Base-by-base conservation (phyloP, 169 alveolate species). In the Plasmodium ovale region DNA sequence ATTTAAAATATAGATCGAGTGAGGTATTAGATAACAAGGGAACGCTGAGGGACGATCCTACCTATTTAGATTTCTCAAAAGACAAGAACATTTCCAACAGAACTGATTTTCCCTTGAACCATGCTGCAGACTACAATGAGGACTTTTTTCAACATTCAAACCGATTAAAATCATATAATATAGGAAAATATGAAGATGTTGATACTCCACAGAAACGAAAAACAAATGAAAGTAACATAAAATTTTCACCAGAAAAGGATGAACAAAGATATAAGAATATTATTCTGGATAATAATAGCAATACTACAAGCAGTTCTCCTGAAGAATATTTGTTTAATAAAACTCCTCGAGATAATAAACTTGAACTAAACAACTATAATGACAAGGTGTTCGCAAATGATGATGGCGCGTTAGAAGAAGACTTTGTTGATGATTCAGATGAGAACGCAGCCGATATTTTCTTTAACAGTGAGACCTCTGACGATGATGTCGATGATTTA, bases 321-420 rank as follows among this genome's bases (percentile, higher is more conserved):
- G 6, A 58, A 31, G 49, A 51, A 16, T 14, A 2, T 23, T 29
- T 7, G 39, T 59, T 3, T 27, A 23, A 47, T 5, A 10, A 73
- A 42, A 44, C 9, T 31, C n/a, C 14, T 51, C n/a, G 31, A 47
- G 33, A 14, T 37, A 49, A 19, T 35, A 47, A 70, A 31, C 31
- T n/a, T 29, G 56, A 72, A 47, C 10, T 7, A 25, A 70, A 51
- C 67, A 44, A 70, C 49, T 10, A 44, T 44, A 56, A 47, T 25
- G 53, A 70, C 33, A 35, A 51, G 19, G 31, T 35, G 4, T 25
- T 44, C 10, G 65, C 10, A 31, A 49, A 31, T 16, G 67, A 53
- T 5, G 47, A 58, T 58, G 14, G 16, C 12, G 27, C 68, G 12
- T 23, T 58, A 2, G 4, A 0, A 58, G 56, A 44, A 12, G n/a